Evolutionary conservation across 768 basidiomycete genomes (phyloP), one percentile per base, ranked within the genome.

Genomic region (Phanerochaete sordida): DNA sequence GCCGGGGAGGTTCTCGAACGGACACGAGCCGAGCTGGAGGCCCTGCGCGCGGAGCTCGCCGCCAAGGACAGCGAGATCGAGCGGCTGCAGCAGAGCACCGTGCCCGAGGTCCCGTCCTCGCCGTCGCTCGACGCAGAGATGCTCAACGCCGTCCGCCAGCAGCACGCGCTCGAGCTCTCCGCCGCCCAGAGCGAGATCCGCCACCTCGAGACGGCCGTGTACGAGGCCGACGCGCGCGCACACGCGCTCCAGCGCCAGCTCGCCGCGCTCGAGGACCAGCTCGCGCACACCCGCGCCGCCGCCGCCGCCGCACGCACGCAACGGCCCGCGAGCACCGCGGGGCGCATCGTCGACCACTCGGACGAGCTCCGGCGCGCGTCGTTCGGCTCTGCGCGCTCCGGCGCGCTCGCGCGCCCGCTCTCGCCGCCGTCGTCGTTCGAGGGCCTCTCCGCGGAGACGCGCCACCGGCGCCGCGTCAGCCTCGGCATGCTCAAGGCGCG

Each of bases 401-500:
- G 61, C 24, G 57, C 60, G 68, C 62, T 64, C 72, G 72, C 49
- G 65, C 76, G 56, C 21, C 56, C 61, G 21, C 26, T 27, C 28
- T 61, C 47, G 66, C 75, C 80, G 66, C 76, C 37, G 47, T 59
- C 64, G 27, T 48, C 66, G 52, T 65, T 67, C 64, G 60, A 61
- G 51, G 58, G 62, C 65, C 77, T 94, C 50, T 84, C 88, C 7
- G 81, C 88, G 0, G 89, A 91, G 72, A 87, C 88, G 35, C 77
- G 83, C 28, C 91, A 93, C 73, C 93, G 93, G 68, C 87, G 92
- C 57, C 83, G 85, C 66, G 85, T 92, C 65, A 91, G 90, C 73
- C 73, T 95, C 65, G 85, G 87, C 72, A 95, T 95, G 90, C 83
- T 95, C 53, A 93, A 93, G 69, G 92, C 91, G 23, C 85, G 93